Evolutionary conservation across 345 rosid genomes (phyloP), one percentile per base, ranked within the genome.

Genomic region (Hibiscus tridactylites): DNA sequence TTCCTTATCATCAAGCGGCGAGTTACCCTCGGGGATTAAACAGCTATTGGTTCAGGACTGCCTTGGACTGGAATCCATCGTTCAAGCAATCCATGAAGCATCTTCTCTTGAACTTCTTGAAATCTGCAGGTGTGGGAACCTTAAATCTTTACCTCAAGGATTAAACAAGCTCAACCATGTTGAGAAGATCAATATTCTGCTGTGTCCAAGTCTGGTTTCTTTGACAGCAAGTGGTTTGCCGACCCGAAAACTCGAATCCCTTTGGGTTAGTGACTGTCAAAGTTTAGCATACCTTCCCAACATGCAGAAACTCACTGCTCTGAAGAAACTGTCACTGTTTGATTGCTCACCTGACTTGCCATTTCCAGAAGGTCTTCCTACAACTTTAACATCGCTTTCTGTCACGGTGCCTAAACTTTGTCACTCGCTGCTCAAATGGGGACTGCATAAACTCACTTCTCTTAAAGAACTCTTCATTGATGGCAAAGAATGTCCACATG

Each of bases 401-500:
- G 26, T 66, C 57, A 24, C 54, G 3, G 39, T 1, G 4, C 70
- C 70, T 13, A 12, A 47, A 3, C 57, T 66, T 47, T 66, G 57
- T 7, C 31, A n/a, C 56, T 46, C 70, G 1, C 56, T 66, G n/a
- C 11, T 46, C 6, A 7, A 46, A 65, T 65, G 56, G 56, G 70
- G 70, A 65, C 29, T 66, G 70, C 39, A 66, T 66, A 66, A 28
- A 47, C 70, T 66, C 39, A 66, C 57, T 19, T 66, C 39, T 46
- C 70, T 66, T 3, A 66, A 47, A 16, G 5, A 46, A 24, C 70
- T 66, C 56, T 46, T 3, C 2, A 47, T 66, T 15, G n/a, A 46
- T 26, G 70, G 70, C 26, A 12, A 49, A 28, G 71, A 28, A 67
- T 67, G 58, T 67, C 16, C 42, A 19, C 58, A 67, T 28, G 58